Evolutionary conservation across 768 basidiomycete genomes (phyloP), one percentile per base, ranked within the genome.

Genomic region (Phlegmacium glaucopus): DNA sequence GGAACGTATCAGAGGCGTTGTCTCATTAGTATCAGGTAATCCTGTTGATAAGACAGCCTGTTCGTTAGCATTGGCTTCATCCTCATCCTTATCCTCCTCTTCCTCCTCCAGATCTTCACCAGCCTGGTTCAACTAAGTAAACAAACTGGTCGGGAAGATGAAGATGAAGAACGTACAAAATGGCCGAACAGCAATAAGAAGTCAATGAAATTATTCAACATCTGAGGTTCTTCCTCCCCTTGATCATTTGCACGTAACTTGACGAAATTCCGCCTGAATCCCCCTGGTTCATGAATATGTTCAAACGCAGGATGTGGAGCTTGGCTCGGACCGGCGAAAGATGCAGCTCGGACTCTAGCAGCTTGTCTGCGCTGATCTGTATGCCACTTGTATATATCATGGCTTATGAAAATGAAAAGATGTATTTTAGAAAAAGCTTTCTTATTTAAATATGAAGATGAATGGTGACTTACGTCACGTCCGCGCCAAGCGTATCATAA

Each of bases 331-430:
- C 79, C 83, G 9, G 83, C 74, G 55, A 79, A 89, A 0, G 89
- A 91, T 30, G 79, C 76, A n/a, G 86, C 72, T 32, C 90, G 85
- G 13, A 77, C 72, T 35, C 90, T 80, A 10, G 66, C 72, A 13
- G 71, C 74, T 49, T 79, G 75, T 47, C 83, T 78, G 18, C 76
- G 77, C 46, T 83, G 81, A 56, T 88, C 86, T 12, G 82, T 75
- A 52, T 94, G 87, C 88, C 93, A 98, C 68, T 96, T 97, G 74
- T 96, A 98, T 34, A 98, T 87, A 53, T 85, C 85, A 60, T 95
- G 93, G 13, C 87, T 89, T 51, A 18, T 47, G 43, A 30, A 38
- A 45, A 18, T 47, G 43, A 30, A 38, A 45, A 25, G 44, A 2
- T 22, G 22, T 30, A 17, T 12, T 37, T 48, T 22, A 44, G 46